phyloP scores from a whole-genome alignment of 2,329 filamentous ascomycete species.

The Zopfia rhizophila region DNA sequence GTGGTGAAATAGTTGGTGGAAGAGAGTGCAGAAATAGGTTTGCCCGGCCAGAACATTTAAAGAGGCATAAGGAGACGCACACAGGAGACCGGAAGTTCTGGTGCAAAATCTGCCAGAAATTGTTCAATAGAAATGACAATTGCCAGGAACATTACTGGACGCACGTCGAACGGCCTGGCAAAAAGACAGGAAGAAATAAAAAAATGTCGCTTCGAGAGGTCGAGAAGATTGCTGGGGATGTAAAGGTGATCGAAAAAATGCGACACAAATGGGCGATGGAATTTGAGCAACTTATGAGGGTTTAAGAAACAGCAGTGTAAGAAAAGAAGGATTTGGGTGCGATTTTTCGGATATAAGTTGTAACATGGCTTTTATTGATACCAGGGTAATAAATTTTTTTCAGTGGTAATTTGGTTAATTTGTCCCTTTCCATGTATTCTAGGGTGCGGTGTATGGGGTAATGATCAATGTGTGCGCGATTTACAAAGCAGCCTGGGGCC shows the following conservation, averaged over 20 bases:
- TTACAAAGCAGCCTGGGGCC: not conserved
- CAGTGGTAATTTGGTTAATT: constrained; percentile 31
- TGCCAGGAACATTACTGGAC: constrained; percentile 45
- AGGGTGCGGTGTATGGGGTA: constrained; percentile 38
- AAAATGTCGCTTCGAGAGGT: constrained; percentile 36
- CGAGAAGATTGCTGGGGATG: constrained; percentile 32
- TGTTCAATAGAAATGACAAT: constrained; percentile 49
- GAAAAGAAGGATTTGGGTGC: constrained; percentile 20
- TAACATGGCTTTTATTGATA: constrained; percentile 14
- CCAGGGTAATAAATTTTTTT: constrained; percentile 19
- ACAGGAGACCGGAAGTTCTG: constrained; percentile 26
- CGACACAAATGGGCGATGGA: constrained; percentile 34
- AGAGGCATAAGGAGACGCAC: constrained; percentile 42
- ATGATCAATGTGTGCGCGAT: constrained; percentile 26
- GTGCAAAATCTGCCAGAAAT: constrained; percentile 37
- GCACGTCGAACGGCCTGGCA: constrained; percentile 37
- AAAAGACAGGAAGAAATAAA: constrained; percentile 39
- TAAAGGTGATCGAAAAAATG: constrained; percentile 44
- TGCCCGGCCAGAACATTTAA: constrained; percentile 42
- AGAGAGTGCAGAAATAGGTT: constrained; percentile 31
- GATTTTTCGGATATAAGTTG: constrained; percentile 3
- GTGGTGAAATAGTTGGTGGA: constrained; percentile 20
- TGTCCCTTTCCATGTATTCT: constrained; percentile 35
- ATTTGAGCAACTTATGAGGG: constrained; percentile 23
- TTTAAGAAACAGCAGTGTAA: constrained; percentile 23